Evolutionary conservation across 1,139 yeast genomes (phyloP), one percentile per base, ranked within the genome.

Genomic region (Candida labiduridarum): DNA sequence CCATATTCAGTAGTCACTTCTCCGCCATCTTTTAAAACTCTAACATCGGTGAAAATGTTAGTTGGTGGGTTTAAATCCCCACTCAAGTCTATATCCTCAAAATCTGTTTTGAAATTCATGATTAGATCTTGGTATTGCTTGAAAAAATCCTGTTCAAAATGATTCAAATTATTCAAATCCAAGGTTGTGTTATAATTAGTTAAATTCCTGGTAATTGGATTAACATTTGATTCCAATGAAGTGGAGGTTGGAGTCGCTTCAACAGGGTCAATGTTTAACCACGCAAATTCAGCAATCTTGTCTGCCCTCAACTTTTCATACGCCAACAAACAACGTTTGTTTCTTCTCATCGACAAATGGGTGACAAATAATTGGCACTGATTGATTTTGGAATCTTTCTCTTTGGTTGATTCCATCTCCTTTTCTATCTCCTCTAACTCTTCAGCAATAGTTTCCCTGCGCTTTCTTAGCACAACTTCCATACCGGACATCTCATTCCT

Each of bases 1-100:
- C 99, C 99, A 60, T 94, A 94, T 65, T 94, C 99, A 0, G 99
- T 94, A 63, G 92, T 97, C 39, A 94, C 91, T 64, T 94, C 98
- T 1, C 99, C 99, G 0, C 97, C 98, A 62, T 94, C 96, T 61
- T 88, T 88, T 49, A 94, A 69, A 9, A 94, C 98, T 49, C 99
- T 74, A 3, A 94, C 98, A 63, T 94, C 99, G 11, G 94, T 88
- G 60, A 92, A 94, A 40, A 94, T 87, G 59, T 90, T 96, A 29
- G 82, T 82, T 0, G 99, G 99, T 0, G 99, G 99, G 39, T 83
- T 89, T 58, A 94, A 67, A 30, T 89, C 84, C 0, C 98, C 98
- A 27, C 94, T 82, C 38, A 94, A 72, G 62, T 94, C 99, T n/a
- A 94, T 72, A 56, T 91, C 97, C 0, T 90, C 80, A 72, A 89